Conservation (phyloP, 805 yeast species). For the Teunomyces barrocoloradensis region DNA sequence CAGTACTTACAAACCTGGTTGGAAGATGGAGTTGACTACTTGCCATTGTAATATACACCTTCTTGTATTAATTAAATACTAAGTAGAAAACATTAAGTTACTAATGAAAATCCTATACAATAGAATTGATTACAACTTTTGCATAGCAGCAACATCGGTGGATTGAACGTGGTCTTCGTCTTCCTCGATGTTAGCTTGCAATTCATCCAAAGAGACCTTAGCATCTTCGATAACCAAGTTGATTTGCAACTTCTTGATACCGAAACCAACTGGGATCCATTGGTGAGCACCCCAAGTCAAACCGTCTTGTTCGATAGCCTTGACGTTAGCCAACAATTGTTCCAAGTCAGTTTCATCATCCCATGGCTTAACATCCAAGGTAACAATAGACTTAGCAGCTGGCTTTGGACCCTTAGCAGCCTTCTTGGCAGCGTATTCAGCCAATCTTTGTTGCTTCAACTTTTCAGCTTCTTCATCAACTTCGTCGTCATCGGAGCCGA, state of each 20-base stretch:
- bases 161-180: conserved; percentile 99
- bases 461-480: conserved; percentile 97
- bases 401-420: conserved; percentile 97
- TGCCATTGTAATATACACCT: conserved; percentile 29
- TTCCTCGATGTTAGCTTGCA: conserved; percentile 74
- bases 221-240: conserved; percentile 98
- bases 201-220: conserved; percentile 88
- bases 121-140: conserved; percentile 67
- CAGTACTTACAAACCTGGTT: conserved; percentile 48
- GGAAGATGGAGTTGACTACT: conserved; percentile 49
- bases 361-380: conserved; percentile 99
- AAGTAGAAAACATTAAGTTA: conserved; percentile 5
- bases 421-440: conserved; percentile 97
- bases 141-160: conserved; percentile 98
- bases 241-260: conserved; percentile 98
- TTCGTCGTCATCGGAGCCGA: conserved; percentile 92
- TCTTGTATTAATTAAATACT: conserved; percentile 9
- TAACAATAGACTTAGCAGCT: conserved; percentile 96
- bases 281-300: conserved; percentile 97
- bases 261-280: conserved; percentile 97
- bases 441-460: conserved; percentile 95
- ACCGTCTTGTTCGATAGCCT: conserved; percentile 86
- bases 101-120: conserved; percentile 19
- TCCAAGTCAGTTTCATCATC: conserved; percentile 98
- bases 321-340: conserved; percentile 81